A percentile compares a stretch with the other conserved stretches of the same genome.
Evolutionary conservation across 116 monocot species (phyloP).

Genomic region (Dioscorea cayenensis): DNA sequence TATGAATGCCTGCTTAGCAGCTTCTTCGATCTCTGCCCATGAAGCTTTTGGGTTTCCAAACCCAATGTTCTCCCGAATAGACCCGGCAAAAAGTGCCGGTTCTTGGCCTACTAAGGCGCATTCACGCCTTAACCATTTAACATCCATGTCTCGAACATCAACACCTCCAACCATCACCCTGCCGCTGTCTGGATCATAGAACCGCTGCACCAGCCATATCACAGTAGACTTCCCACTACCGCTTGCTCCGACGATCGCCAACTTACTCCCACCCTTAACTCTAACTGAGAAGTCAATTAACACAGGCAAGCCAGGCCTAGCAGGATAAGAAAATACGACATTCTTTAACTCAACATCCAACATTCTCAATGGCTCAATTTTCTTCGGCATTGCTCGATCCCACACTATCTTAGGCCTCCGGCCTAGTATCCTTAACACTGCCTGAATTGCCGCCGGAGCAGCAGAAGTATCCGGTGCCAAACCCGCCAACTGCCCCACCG

Average conservation of each 20-base stretch:
- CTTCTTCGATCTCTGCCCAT: constrained; percentile 39
- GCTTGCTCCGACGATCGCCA: constrained; percentile 36
- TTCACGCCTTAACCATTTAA: constrained; percentile 37
- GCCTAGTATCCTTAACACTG: constrained; percentile 17
- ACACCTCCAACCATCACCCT: constrained; percentile 38
- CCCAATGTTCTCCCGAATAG: constrained; percentile 41
- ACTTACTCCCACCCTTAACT: constrained; percentile 37
- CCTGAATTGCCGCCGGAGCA: constrained; percentile 19
- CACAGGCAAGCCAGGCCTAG: constrained; percentile 21
- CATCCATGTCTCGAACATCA: constrained; percentile 27
- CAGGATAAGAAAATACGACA: constrained; percentile 41
- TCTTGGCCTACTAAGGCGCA: constrained; percentile 42
- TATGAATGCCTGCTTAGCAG: constrained; percentile 33
- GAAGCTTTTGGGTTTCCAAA: constrained; percentile 36
- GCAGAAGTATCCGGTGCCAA: constrained; percentile 33
- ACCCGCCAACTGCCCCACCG: constrained; percentile 42
- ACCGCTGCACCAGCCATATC: constrained; percentile 41
- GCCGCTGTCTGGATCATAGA: constrained; percentile 30
- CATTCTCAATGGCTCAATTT: not conserved
- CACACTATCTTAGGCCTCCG: constrained; percentile 16
- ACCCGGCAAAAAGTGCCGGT: constrained; percentile 32
- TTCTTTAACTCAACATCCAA: constrained; percentile 27
- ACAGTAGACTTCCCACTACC: constrained; percentile 47
- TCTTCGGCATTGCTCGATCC: not conserved
- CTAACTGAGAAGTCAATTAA: constrained; percentile 21